Evolutionary conservation across 2,329 filamentous ascomycete genomes (phyloP).

Genomic region (Kalmusia sp.): DNA sequence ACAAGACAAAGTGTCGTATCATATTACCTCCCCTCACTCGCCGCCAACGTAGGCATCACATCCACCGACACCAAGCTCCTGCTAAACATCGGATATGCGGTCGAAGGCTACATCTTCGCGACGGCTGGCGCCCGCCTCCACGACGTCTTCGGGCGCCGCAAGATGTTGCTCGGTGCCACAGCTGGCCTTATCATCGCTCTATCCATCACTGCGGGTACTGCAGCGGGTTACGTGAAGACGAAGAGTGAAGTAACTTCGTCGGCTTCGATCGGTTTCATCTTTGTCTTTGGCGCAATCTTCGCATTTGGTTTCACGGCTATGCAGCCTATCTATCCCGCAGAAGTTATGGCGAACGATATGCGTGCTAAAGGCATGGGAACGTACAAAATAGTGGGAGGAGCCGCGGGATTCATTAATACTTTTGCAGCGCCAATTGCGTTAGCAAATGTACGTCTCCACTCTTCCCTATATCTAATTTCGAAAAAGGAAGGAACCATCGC

Average conservation of each 20-base stretch:
- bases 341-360: conserved; percentile 41
- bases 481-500: neutral
- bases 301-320: conserved; percentile 41
- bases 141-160: conserved; percentile 33
- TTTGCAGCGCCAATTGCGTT: conserved; percentile 41
- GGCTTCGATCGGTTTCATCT: conserved; percentile 41
- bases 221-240: conserved; percentile 31
- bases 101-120: conserved; percentile 39
- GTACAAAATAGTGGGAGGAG: conserved; percentile 26
- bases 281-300: conserved; percentile 42
- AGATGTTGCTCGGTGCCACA: conserved; percentile 36
- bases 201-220: conserved; percentile 33
- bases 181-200: conserved; percentile 29
- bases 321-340: conserved; percentile 42
- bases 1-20: conserved; percentile 28
- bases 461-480: too few relatives aligned
- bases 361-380: conserved; percentile 39
- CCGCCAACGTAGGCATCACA: conserved; percentile 43
- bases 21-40: conserved; percentile 41
- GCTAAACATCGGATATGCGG: conserved; percentile 46
- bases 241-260: conserved; percentile 18
- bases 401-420: conserved; percentile 29
- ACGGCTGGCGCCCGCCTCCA: conserved; percentile 40
- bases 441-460: conserved; percentile 55
- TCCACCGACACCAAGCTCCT: conserved; percentile 40